Conservation (phyloP, 495 filamentous ascomycete species). For the Aspergillus panamensis region DNA sequence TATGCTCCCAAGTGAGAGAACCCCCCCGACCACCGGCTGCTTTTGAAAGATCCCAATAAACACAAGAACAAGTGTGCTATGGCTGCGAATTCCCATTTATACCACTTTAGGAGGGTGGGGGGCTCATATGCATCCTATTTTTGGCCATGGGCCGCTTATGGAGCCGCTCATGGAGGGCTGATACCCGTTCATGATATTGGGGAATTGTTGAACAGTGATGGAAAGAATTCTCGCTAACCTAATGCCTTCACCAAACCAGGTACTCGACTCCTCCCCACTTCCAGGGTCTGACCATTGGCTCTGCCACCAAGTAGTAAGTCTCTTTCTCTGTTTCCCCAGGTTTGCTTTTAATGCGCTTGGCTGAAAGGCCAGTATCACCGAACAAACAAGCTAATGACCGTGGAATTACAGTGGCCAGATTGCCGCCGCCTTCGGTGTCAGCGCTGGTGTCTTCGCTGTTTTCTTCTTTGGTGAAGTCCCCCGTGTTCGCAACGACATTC, state of each 20-base stretch:
- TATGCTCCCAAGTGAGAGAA: conserved; percentile 44
- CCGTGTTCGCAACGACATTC: conserved; percentile 62
- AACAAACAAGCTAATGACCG: conserved; percentile 16
- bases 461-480: conserved; percentile 72
- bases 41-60: background rate
- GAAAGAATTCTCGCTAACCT: conserved; percentile 7
- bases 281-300: conserved; percentile 48
- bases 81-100: no score
- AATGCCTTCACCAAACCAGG: conserved; percentile 30
- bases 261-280: conserved; percentile 49
- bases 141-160: no score
- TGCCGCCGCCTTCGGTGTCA: conserved; percentile 56
- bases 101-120: no score
- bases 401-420: conserved; percentile 46
- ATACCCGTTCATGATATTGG: background rate
- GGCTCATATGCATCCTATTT: no score
- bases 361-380: background rate
- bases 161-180: no score
- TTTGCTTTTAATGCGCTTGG: background rate
- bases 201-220: background rate
- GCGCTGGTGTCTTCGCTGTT: conserved; percentile 59
- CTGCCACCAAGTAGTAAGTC: conserved; percentile 50
- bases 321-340: conserved; percentile 2
- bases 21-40: conserved; percentile 5
- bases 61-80: background rate